phyloP scores from a whole-genome alignment of 345 rosid species.

The Salix brachista region DNA sequence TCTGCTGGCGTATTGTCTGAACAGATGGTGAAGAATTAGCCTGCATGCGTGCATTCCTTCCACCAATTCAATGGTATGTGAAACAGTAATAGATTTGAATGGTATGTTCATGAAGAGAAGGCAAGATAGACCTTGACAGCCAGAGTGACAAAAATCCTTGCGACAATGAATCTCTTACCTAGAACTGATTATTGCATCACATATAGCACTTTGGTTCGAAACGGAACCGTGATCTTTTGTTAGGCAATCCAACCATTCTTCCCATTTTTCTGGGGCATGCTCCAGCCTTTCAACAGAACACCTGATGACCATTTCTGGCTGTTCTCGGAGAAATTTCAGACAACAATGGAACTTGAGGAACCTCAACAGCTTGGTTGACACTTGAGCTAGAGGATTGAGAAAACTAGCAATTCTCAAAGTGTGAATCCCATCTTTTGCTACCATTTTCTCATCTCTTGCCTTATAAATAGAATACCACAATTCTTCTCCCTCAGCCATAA shows the following conservation, averaged over 20 bases:
- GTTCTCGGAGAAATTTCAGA: not conserved
- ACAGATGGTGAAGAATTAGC: too few species aligned
- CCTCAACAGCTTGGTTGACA: too few species aligned
- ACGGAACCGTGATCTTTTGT: not conserved
- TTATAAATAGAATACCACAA: too few species aligned
- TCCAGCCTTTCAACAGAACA: not conserved
- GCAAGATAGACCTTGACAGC: too few species aligned
- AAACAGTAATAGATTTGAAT: too few species aligned
- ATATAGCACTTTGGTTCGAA: not conserved
- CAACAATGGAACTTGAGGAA: not conserved
- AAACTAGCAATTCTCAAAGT: not conserved
- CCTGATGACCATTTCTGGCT: not conserved
- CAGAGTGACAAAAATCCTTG: not conserved
- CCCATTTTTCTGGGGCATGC: not conserved
- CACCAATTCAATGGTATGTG: too few species aligned
- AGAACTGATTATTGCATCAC: slow-evolving; percentile 5
- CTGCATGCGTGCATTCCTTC: too few species aligned
- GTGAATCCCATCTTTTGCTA: slow-evolving; percentile 1
- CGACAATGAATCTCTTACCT: slow-evolving; percentile 2
- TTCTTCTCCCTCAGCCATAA: too few species aligned
- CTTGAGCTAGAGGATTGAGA: not conserved
- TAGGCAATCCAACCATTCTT: not conserved
- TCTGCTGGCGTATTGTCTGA: too few species aligned
- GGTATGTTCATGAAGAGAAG: too few species aligned
- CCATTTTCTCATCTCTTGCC: not conserved